Conservation (phyloP, 768 basidiomycete species). For the Hygrocybe punicea region DNA sequence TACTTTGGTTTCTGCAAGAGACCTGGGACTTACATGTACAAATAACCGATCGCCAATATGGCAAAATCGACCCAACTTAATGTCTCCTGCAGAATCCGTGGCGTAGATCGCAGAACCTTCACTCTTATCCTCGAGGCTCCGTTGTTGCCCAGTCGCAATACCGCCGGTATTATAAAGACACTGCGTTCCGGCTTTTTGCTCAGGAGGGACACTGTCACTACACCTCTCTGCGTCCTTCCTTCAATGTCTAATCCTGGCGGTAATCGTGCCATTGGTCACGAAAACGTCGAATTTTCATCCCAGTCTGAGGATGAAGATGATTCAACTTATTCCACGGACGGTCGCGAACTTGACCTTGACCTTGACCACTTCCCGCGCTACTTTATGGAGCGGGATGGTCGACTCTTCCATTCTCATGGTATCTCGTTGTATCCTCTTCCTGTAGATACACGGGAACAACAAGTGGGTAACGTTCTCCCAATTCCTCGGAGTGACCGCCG, state of each 20-base stretch:
- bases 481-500: background rate
- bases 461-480: constrained; percentile 43
- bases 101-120: too few species aligned
- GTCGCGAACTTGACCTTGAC: constrained; percentile 3
- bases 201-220: background rate
- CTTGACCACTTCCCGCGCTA: constrained; percentile 56
- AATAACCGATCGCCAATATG: too few species aligned
- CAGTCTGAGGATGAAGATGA: constrained; percentile 3
- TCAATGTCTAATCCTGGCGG: background rate
- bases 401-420: constrained; percentile 67
- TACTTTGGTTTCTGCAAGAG: too few species aligned
- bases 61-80: too few species aligned
- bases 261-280: background rate
- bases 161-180: background rate
- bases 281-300: background rate
- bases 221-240: background rate
- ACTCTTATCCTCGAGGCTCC: background rate
- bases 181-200: background rate
- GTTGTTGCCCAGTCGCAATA: background rate
- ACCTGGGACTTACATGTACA: too few species aligned
- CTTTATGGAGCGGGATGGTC: constrained; percentile 55
- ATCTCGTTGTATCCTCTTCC: constrained; percentile 68
- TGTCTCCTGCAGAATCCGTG: too few species aligned
- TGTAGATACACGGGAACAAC: constrained; percentile 65
- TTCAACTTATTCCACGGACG: background rate